Base-by-base conservation (phyloP, 2,329 filamentous ascomycete genomes). In the Xenosphaeropsis pyriputrescens region DNA sequence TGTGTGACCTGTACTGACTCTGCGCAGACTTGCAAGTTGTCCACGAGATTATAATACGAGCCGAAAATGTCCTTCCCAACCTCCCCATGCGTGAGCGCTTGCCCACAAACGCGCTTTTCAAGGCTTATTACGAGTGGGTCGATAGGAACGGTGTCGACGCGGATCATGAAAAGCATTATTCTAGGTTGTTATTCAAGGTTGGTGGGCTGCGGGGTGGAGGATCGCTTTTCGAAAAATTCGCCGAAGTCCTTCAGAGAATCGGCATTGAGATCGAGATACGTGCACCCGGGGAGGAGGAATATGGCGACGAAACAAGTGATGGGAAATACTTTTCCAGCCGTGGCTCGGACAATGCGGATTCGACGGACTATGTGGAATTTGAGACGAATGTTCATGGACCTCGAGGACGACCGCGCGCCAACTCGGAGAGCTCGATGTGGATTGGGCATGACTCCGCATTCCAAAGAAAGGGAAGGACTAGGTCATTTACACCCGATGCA, bases 151-250 rank as follows among this genome's bases (percentile, higher is more conserved):
- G 75, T 39, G 63, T 85, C 45, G 70, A 84, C 41, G 68, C 75
- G n/a, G 76, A 83, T 49, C 68, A 80, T 47, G 83, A 88, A 50
- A 75, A 77, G 48, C 74, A 81, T 47, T 79, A 86, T 50, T 76
- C 85, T 45, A 74, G 79, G 44, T 77, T 93, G 49, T 61, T 94
- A 39, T 84, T 91, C 55, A 79, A 79, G 50, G 75, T 94, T 53
- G 81, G 83, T 37, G 76, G 75, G 42, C 68, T 74, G 49, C 66
- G 67, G 40, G 69, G 70, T 34, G 58, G 68, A 34, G 61, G 60
- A 26, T 67, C 67, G 4, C 63, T 93, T 18, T 67, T 74, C 44
- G 72, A 79, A 41, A 81, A 79, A 47, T 88, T 91, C 49, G 70
- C 76, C 54, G 63, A 69, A 40, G 66, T 85, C 41, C 64, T 93